phyloP scores from a whole-genome alignment of 768 basidiomycete genomes.

The Calocybe indica region DNA sequence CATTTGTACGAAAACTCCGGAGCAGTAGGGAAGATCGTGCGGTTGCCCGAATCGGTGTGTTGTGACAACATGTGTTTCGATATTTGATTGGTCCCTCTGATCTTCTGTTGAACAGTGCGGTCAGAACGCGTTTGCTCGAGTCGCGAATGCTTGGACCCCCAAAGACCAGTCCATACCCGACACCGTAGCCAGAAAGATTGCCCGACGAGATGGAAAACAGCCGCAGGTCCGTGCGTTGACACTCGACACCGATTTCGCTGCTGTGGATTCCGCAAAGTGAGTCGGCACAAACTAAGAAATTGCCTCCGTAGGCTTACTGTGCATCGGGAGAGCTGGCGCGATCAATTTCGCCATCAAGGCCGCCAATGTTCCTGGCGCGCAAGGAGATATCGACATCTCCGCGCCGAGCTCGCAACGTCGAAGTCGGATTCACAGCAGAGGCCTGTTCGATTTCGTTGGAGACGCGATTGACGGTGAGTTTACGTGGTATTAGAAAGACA shows the following conservation, averaged over 20 bases:
- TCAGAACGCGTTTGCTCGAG: conserved; percentile 32
- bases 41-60: conserved; percentile 44
- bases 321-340: not conserved
- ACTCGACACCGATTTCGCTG: conserved; percentile 33
- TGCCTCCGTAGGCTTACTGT: no score
- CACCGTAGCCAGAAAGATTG: conserved; percentile 17
- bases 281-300: not conserved
- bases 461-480: conserved; percentile 20
- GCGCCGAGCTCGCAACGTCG: conserved; percentile 27
- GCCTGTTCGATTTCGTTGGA: conserved; percentile 20
- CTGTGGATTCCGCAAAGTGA: conserved; percentile 20
- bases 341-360: conserved; percentile 27
- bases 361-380: conserved; percentile 24
- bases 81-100: not conserved
- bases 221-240: conserved; percentile 33
- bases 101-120: conserved; percentile 25
- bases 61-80: conserved; percentile 1
- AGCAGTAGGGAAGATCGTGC: conserved; percentile 44
- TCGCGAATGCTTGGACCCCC: conserved; percentile 34
- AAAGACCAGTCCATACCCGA: conserved; percentile 37
- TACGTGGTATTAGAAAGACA: no score
- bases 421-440: conserved; percentile 18
- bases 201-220: conserved; percentile 25
- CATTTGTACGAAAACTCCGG: conserved; percentile 32
- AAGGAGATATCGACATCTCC: conserved; percentile 14